A percentile compares a stretch with the other conserved stretches of the same genome.
These are phyloP conservation scores for Microbotryum saponariae DNA, from an alignment of 1,284 basidiomycete species.

Conservation along the genomic window DNA sequence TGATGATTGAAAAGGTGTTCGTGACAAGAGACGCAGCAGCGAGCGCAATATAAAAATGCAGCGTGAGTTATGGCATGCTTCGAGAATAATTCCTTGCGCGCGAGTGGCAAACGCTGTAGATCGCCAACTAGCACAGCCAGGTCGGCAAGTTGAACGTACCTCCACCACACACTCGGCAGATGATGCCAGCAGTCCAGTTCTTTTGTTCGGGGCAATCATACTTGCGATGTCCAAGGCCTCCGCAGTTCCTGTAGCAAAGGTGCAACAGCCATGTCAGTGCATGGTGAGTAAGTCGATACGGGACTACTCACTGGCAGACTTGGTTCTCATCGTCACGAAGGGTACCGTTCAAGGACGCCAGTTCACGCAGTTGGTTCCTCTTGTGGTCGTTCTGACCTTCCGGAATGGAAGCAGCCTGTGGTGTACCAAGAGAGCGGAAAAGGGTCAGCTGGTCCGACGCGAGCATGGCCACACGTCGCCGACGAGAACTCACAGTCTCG, in stretches of 20 bases:
- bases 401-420: constrained; percentile 89
- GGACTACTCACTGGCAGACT: constrained; percentile 79
- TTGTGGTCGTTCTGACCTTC: constrained; percentile 99
- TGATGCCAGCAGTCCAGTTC: constrained; percentile 87
- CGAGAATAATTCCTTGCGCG: too few relatives aligned
- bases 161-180: constrained; percentile 90
- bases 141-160: constrained; percentile 42
- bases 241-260: constrained; percentile 15
- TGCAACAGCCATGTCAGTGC: constrained; percentile 35
- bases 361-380: constrained; percentile 93
- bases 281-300: background rate
- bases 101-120: too few relatives aligned
- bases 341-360: constrained; percentile 95
- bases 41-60: too few relatives aligned
- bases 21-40: background rate
- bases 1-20: constrained; percentile 11
- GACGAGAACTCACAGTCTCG: constrained; percentile 66
- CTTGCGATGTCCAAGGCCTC: constrained; percentile 59
- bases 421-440: background rate
- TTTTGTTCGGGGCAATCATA: constrained; percentile 94
- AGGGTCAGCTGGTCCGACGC: constrained; percentile 17
- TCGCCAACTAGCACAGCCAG: too few relatives aligned
- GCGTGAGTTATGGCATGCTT: too few relatives aligned
- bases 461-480: background rate
- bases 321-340: constrained; percentile 99